A percentile compares a stretch with the other conserved stretches of the same genome.
These are phyloP conservation scores for Claviceps purpurea DNA, from an alignment of 2,329 filamentous ascomycete genomes.

Conservation along the genomic window DNA sequence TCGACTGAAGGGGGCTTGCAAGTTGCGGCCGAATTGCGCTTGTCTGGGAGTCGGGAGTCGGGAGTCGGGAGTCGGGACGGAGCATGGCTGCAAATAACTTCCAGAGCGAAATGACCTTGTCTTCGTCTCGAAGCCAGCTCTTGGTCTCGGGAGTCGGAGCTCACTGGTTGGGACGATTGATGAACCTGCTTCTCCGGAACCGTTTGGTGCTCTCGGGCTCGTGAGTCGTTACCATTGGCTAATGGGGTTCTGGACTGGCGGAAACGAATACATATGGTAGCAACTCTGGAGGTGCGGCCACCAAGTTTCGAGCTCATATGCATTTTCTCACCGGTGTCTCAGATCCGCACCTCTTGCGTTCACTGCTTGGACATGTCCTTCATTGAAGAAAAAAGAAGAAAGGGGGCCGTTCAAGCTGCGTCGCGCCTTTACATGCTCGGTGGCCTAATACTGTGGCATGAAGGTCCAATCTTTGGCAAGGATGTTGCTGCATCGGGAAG, in stretches of 20 bases:
- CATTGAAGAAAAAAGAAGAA: too few relatives aligned
- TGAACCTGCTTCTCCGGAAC: background rate
- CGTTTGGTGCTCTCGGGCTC: background rate
- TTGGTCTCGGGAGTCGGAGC: too few relatives aligned
- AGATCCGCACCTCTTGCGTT: background rate
- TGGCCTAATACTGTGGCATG: background rate
- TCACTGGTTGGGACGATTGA: too few relatives aligned
- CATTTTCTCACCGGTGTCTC: slow-evolving; percentile 5
- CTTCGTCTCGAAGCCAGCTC: too few relatives aligned
- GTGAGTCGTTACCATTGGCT: background rate
- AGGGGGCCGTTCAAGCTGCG: too few relatives aligned
- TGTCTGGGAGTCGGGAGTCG: too few relatives aligned
- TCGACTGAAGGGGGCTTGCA: too few relatives aligned
- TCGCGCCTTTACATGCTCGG: background rate
- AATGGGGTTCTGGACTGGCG: background rate
- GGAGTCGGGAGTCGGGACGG: too few relatives aligned
- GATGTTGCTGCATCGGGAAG: background rate
- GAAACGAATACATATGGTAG: background rate
- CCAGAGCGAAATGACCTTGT: too few relatives aligned
- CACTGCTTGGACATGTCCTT: background rate
- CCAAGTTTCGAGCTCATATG: background rate
- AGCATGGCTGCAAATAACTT: too few relatives aligned
- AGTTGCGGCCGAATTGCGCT: too few relatives aligned
- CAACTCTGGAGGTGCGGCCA: background rate
- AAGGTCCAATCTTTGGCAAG: background rate